A percentile compares a stretch with the other conserved stretches of the same genome.
Evolutionary conservation across 371 early-diverging fungal species (phyloP).

Genomic region (Entomophthora muscae): DNA sequence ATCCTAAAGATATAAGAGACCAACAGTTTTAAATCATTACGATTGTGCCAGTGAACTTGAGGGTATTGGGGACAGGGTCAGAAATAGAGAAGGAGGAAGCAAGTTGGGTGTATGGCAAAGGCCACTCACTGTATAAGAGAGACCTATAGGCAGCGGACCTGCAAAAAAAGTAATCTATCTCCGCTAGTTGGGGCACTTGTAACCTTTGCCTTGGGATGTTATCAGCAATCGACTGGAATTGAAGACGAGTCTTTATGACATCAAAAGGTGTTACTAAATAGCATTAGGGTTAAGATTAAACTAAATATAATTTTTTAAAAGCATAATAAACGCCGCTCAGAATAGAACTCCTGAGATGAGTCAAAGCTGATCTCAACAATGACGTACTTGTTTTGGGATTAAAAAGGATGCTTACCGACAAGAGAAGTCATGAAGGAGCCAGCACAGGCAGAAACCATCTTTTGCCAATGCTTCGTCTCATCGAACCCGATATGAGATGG

Average conservation of each 20-base stretch:
- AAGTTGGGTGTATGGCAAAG: conserved; percentile 15
- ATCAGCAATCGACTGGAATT: conserved; percentile 33
- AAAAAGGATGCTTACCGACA: conserved; percentile 21
- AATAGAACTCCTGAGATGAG: background rate
- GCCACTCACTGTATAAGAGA: conserved; percentile 15
- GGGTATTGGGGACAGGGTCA: background rate
- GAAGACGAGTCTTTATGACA: conserved; percentile 82
- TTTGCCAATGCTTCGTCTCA: conserved; percentile 15
- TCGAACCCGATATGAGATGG: background rate
- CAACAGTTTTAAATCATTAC: background rate
- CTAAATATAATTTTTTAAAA: background rate
- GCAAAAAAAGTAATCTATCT: conserved; percentile 11
- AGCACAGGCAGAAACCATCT: conserved; percentile 51
- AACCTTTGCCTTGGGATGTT: background rate
- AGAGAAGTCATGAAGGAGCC: conserved; percentile 59
- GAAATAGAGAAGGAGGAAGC: background rate
- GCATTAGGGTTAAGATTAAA: conserved; percentile 7
- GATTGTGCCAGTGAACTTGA: conserved; percentile 6
- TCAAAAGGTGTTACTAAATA: conserved; percentile 73
- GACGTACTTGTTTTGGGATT: too few relatives aligned
- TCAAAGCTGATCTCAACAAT: too few relatives aligned
- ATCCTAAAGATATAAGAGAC: conserved; percentile 23
- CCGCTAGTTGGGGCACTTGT: background rate
- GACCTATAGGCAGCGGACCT: conserved; percentile 14
- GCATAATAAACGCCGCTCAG: background rate